Conservation (phyloP, 306 rosid genomes). For the Trichosanthes cucumerina region DNA sequence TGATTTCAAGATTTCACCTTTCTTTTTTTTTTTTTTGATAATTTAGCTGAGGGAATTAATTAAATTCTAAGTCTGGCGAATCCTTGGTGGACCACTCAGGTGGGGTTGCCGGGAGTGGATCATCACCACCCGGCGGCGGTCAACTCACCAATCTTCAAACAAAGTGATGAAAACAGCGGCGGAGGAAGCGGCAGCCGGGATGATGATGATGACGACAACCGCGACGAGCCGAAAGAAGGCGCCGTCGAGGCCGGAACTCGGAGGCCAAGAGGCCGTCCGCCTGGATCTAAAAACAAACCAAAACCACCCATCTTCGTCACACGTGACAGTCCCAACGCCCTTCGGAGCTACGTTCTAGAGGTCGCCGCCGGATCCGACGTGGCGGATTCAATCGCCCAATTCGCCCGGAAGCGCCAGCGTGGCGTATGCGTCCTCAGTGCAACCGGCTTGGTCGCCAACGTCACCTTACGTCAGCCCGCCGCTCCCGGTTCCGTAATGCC, state of each 20-base stretch:
- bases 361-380: constrained; percentile 80
- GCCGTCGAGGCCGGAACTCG: constrained; percentile 69
- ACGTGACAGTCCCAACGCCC: constrained; percentile 81
- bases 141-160: constrained; percentile 41
- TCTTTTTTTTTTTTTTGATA: neutral
- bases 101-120: constrained; percentile 69
- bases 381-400: constrained; percentile 72
- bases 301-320: constrained; percentile 90
- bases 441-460: constrained; percentile 82
- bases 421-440: constrained; percentile 94
- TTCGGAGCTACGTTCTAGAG: constrained; percentile 86
- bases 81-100: constrained; percentile 90
- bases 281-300: constrained; percentile 90
- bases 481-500: constrained; percentile 77
- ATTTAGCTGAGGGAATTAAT: neutral
- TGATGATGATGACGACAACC: constrained; percentile 39
- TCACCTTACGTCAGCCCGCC: constrained; percentile 68
- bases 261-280: constrained; percentile 85
- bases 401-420: constrained; percentile 76
- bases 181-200: constrained; percentile 14
- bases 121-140: constrained; percentile 24
- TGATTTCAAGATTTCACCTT: neutral
- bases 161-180: constrained; percentile 43
- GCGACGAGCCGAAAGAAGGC: constrained; percentile 68
- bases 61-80: constrained; percentile 47